These are phyloP conservation scores for Fusarium penzigii DNA, from an alignment of 2,329 filamentous ascomycete genomes.

Conservation along the genomic window DNA sequence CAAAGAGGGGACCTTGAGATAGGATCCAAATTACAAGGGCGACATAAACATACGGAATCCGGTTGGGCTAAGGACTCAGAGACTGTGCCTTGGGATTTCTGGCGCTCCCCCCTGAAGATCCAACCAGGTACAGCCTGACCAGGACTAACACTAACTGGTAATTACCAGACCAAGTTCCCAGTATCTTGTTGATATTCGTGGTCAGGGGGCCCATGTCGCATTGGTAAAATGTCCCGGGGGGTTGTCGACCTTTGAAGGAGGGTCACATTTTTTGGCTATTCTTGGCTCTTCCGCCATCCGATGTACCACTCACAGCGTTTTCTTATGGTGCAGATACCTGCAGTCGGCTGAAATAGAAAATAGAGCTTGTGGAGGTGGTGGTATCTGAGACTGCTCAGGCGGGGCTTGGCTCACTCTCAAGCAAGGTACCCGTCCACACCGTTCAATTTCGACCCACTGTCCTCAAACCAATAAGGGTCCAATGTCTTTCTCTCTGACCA, in stretches of 20 bases:
- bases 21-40: too few relatives aligned
- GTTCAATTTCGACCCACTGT: neutral
- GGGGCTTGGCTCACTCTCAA: constrained; percentile 14
- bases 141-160: neutral
- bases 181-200: constrained; percentile 1
- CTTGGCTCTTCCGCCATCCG: too few relatives aligned
- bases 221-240: constrained; percentile 3
- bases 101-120: neutral
- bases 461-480: neutral
- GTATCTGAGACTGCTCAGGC: constrained; percentile 16
- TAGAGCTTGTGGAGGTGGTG: constrained; percentile 5
- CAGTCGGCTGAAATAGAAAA: neutral
- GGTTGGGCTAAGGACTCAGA: too few relatives aligned
- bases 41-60: too few relatives aligned
- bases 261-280: neutral
- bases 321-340: too few relatives aligned
- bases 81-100: neutral
- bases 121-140: neutral
- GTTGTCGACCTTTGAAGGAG: neutral
- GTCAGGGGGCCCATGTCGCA: neutral
- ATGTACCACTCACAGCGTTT: too few relatives aligned
- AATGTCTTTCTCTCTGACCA: neutral
- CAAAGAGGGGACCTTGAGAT: too few relatives aligned
- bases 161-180: neutral
- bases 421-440: constrained; percentile 20